A percentile compares a stretch with the other conserved stretches of the same genome.
These are phyloP conservation scores for Phytophthora ramorum DNA, from an alignment of 352 stramenopile species.

Conservation along the genomic window DNA sequence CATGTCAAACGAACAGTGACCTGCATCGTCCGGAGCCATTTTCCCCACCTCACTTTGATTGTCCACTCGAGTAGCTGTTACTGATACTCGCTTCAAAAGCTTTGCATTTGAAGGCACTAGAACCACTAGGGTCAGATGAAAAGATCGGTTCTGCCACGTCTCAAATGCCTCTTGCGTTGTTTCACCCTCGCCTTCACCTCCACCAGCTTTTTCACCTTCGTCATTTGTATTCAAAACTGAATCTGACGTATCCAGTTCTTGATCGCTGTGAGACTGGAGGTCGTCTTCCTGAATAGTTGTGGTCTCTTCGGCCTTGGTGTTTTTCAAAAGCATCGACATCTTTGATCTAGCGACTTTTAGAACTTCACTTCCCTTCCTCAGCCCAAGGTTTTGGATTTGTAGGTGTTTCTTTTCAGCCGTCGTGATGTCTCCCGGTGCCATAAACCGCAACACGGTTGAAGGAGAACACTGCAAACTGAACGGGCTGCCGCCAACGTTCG, in stretches of 20 bases:
- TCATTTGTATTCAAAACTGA: background rate
- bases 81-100: slow-evolving; percentile 41
- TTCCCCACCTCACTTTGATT: slow-evolving; percentile 44
- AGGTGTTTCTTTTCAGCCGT: slow-evolving; percentile 47
- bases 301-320: slow-evolving; percentile 1
- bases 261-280: slow-evolving; percentile 11
- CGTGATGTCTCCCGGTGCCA: slow-evolving; percentile 46
- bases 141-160: slow-evolving; percentile 51
- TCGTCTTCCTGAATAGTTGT: slow-evolving; percentile 30
- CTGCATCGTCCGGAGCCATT: slow-evolving; percentile 45
- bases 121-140: slow-evolving; percentile 48
- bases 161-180: slow-evolving; percentile 4
- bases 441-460: slow-evolving; percentile 58
- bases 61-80: slow-evolving; percentile 46
- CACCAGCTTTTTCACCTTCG: background rate
- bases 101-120: slow-evolving; percentile 46
- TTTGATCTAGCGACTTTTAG: slow-evolving; percentile 7
- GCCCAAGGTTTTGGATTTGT: slow-evolving; percentile 33
- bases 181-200: background rate
- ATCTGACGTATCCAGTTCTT: background rate
- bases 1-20: slow-evolving; percentile 62
- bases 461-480: slow-evolving; percentile 64
- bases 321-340: background rate
- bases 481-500: slow-evolving; percentile 61
- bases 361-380: slow-evolving; percentile 26